phyloP scores from a whole-genome alignment of 192 early-diverging fungal genomes.

The Paraglomus brasilianum region DNA sequence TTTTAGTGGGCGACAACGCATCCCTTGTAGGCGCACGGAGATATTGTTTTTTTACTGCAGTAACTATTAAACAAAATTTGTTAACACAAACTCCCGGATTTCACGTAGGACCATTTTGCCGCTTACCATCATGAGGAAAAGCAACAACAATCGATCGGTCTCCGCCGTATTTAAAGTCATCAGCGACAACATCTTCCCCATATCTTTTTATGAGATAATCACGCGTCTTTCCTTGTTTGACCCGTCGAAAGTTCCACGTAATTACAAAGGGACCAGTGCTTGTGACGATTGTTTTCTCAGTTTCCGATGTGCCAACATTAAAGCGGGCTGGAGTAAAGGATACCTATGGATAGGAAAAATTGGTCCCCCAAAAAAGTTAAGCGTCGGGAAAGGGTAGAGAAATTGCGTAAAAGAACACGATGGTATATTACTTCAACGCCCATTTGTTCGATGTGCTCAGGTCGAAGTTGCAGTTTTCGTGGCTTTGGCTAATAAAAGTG shows the following conservation, averaged over 20 bases:
- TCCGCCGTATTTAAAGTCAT: constrained; percentile 87
- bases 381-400: background rate
- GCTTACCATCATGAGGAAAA: constrained; percentile 42
- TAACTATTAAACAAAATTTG: too few species aligned
- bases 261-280: constrained; percentile 89
- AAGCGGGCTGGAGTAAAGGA: constrained; percentile 88
- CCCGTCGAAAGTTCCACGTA: constrained; percentile 86
- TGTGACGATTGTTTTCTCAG: constrained; percentile 84
- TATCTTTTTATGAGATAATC: constrained; percentile 92
- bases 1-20: too few species aligned
- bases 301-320: constrained; percentile 68
- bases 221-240: constrained; percentile 71
- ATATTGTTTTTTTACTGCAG: too few species aligned
- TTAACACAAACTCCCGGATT: too few species aligned
- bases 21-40: too few species aligned
- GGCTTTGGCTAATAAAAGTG: constrained; percentile 46
- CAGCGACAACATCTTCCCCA: constrained; percentile 76
- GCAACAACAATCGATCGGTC: constrained; percentile 86
- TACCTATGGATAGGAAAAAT: constrained; percentile 34
- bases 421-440: constrained; percentile 37
- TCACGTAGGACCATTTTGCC: too few species aligned
- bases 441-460: constrained; percentile 87
- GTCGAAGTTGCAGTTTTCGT: constrained; percentile 74
- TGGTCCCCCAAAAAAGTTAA: background rate
- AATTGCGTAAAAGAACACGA: background rate